phyloP scores from a whole-genome alignment of 257 asterid species.

The Ehretia macrophylla region DNA sequence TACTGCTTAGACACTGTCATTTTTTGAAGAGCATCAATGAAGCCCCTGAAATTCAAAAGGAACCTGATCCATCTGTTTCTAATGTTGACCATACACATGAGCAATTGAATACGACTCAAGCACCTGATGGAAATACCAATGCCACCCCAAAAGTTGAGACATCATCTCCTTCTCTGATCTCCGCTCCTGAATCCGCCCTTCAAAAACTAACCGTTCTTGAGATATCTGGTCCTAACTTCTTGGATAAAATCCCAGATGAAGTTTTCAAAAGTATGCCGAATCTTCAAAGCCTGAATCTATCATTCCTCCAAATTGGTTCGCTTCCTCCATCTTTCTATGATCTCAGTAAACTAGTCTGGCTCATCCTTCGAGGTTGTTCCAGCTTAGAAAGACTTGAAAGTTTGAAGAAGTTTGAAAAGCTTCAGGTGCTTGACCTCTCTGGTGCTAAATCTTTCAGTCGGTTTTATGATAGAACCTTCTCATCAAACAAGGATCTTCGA shows the following conservation, averaged over 20 bases:
- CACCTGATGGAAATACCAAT: not conserved
- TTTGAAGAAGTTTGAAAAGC: not conserved
- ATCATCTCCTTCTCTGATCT: not conserved
- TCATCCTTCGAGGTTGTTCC: slow-evolving; percentile 6
- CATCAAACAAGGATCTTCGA: slow-evolving; percentile 17
- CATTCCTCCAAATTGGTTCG: not conserved
- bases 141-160: not conserved
- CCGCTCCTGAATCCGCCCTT: not conserved
- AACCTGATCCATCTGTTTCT: not conserved
- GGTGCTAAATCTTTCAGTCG: slow-evolving; percentile 18
- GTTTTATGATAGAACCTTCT: slow-evolving; percentile 32
- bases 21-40: slow-evolving; percentile 8
- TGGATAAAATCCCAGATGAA: slow-evolving; percentile 15
- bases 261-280: slow-evolving; percentile 9
- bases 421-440: slow-evolving; percentile 19
- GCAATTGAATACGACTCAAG: not conserved
- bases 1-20: slow-evolving; percentile 40
- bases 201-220: slow-evolving; percentile 28
- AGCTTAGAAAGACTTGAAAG: not conserved
- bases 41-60: not conserved
- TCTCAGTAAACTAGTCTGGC: not conserved
- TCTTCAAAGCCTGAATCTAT: not conserved
- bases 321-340: not conserved
- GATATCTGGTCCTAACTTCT: slow-evolving; percentile 31
- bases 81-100: not conserved